Base-by-base conservation (phyloP, 805 yeast genomes). In the Wickerhamomyces silvicola region DNA sequence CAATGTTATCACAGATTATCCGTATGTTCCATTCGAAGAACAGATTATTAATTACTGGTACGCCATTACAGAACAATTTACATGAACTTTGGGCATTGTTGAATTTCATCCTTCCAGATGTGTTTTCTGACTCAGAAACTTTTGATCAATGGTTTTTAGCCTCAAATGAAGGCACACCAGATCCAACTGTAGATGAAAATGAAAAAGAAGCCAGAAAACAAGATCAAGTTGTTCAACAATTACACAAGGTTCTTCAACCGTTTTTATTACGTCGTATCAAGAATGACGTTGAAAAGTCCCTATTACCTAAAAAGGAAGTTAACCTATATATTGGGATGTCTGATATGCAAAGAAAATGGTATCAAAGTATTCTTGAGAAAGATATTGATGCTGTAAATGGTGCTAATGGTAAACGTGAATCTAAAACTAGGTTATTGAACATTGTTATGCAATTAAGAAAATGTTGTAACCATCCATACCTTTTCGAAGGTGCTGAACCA, bases 401-500 rank as follows among this genome's bases (percentile, higher is more conserved):
- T n/a, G 78, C 81, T 6, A 76, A 68, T 46, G 86, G 86, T 24
- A 79, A 75, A 43, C 70, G 75, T 37, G 94, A 82, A 52, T 70
- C 81, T 10, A 81, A 82, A 50, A 82, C 94, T 2, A 63, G 92
- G 48, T 62, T 82, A 37, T 59, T 82, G 29, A 82, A 82, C 52
- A 82, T 82, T 44, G 90, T 81, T 29, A 82, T 82, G 94, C 94
- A 82, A 54, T 63, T 82, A 48, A 70, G 92, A 52, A 82, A 82
- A 54, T 82, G 92, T 54, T 82, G 90, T 59, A 82, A 82, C 47
- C 94, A 82, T 59, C 94, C 94, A 10, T 82, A 82, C 50, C 58
- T 82, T 24, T 82, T 82, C 48, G 92, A 82, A 53, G 94, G 94
- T 27, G 92, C 90, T 1, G 94, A 82, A 50, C 92, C 92, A 1